These are phyloP conservation scores for Chenopodium berlandieri DNA, from an alignment of 148 eudicot species.

Conservation along the genomic window DNA sequence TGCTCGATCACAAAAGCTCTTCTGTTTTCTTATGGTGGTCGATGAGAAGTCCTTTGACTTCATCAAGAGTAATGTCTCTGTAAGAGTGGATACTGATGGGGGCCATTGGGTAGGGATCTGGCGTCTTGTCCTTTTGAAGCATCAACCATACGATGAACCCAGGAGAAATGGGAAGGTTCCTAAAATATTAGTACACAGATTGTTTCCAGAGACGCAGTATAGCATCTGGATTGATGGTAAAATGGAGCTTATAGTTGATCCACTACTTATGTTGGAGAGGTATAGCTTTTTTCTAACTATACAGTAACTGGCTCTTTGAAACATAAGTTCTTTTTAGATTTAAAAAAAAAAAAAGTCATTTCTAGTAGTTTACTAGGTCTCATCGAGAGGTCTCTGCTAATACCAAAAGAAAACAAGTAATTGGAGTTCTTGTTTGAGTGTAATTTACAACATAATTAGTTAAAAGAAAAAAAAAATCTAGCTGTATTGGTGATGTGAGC, in stretches of 20 bases:
- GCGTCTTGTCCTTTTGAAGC: slow-evolving; percentile 79
- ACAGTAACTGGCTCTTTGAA: background rate
- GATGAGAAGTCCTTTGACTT: slow-evolving; percentile 79
- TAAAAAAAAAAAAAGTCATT: background rate
- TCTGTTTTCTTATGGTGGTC: slow-evolving; percentile 95
- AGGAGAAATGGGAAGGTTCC: slow-evolving; percentile 96
- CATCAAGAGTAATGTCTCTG: slow-evolving; percentile 72
- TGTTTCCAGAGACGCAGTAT: slow-evolving; percentile 86
- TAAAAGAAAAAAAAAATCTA: background rate
- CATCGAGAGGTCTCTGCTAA: background rate
- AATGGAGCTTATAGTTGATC: slow-evolving; percentile 98
- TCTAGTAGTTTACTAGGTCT: background rate
- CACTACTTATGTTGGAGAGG: slow-evolving; percentile 91
- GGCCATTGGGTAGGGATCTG: slow-evolving; percentile 96
- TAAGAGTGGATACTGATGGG: slow-evolving; percentile 63
- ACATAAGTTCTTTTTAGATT: background rate
- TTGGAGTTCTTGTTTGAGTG: background rate
- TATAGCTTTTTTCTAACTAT: slow-evolving; percentile 22
- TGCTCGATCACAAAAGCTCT: slow-evolving; percentile 66
- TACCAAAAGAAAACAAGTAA: background rate
- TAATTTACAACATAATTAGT: background rate
- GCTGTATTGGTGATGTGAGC: background rate
- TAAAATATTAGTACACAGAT: slow-evolving; percentile 80
- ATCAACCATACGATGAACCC: slow-evolving; percentile 95
- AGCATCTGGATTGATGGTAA: slow-evolving; percentile 99